Percentiles rank a stretch among this genome's conserved stretches.
These are phyloP conservation scores for Pleurotus ostreatus DNA, from an alignment of 768 basidiomycete species.

Conservation along the genomic window DNA sequence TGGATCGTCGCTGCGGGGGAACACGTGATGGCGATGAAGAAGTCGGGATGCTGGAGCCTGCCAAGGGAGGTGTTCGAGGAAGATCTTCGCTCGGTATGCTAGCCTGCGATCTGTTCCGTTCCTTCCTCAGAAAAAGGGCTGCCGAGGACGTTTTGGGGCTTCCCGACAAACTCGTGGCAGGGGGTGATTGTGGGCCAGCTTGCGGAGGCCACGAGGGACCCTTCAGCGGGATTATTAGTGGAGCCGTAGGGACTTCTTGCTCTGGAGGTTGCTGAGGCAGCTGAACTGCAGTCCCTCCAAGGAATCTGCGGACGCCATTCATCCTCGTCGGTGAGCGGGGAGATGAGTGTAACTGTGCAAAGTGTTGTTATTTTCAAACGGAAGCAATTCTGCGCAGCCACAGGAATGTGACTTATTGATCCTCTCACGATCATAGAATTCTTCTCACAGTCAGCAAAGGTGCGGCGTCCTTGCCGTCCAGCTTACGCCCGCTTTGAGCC, in stretches of 20 bases:
- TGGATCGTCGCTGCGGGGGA: constrained; percentile 27
- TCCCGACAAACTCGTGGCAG: constrained; percentile 19
- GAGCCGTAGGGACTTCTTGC: constrained; percentile 15
- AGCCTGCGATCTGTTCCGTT: constrained; percentile 30
- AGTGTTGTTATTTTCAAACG: neutral
- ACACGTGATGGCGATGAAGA: constrained; percentile 38
- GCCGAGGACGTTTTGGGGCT: constrained; percentile 38
- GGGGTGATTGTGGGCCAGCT: constrained; percentile 28
- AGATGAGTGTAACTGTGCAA: neutral
- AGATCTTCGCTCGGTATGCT: constrained; percentile 5
- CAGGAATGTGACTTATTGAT: neutral
- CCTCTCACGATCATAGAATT: neutral
- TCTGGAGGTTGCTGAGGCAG: constrained; percentile 25
- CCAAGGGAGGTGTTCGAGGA: constrained; percentile 7
- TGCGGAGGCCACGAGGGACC: constrained; percentile 42
- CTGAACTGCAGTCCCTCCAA: constrained; percentile 34
- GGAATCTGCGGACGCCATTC: constrained; percentile 72
- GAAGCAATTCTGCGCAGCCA: neutral
- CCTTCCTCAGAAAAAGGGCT: constrained; percentile 50
- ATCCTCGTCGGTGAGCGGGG: constrained; percentile 29
- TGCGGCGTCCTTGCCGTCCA: neutral
- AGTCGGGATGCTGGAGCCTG: constrained; percentile 15
- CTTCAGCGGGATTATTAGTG: constrained; percentile 22
- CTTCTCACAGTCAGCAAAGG: constrained; percentile 1
- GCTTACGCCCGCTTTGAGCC: neutral